Conservation (phyloP, 139 green algal species). For the Picochlorum sp. region DNA sequence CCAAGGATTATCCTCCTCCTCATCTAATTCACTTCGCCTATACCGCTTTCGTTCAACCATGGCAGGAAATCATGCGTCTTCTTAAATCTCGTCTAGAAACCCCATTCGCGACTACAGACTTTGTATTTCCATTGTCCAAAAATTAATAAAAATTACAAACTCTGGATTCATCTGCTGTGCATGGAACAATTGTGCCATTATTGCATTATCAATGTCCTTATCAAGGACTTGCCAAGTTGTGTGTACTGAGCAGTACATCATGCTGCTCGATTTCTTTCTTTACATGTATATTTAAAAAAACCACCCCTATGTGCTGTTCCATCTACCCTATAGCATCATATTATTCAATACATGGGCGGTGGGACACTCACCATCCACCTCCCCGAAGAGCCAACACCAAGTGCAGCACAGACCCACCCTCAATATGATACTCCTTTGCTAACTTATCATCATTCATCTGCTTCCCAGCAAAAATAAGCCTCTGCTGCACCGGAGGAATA, state of each 20-base stretch:
- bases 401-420: slow-evolving; percentile 95
- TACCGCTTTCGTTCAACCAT: slow-evolving; percentile 43
- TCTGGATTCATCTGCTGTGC: too few species aligned
- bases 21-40: slow-evolving; percentile 52
- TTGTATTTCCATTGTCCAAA: too few species aligned
- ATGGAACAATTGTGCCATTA: too few species aligned
- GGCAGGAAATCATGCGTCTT: neutral
- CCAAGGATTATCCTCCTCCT: slow-evolving; percentile 40
- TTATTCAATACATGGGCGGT: too few species aligned
- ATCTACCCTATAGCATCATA: too few species aligned
- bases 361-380: neutral
- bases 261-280: too few species aligned
- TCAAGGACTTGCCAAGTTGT: too few species aligned
- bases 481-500: slow-evolving; percentile 97
- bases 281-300: neutral
- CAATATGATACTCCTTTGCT: slow-evolving; percentile 98
- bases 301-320: too few species aligned
- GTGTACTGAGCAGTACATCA: too few species aligned
- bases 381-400: slow-evolving; percentile 66
- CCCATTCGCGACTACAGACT: neutral
- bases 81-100: neutral
- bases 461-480: slow-evolving; percentile 94
- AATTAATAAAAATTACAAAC: too few species aligned
- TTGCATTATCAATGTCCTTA: too few species aligned
- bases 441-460: slow-evolving; percentile 98